phyloP scores from a whole-genome alignment of 1,284 basidiomycete genomes.

The Cryptococcus sp. region DNA sequence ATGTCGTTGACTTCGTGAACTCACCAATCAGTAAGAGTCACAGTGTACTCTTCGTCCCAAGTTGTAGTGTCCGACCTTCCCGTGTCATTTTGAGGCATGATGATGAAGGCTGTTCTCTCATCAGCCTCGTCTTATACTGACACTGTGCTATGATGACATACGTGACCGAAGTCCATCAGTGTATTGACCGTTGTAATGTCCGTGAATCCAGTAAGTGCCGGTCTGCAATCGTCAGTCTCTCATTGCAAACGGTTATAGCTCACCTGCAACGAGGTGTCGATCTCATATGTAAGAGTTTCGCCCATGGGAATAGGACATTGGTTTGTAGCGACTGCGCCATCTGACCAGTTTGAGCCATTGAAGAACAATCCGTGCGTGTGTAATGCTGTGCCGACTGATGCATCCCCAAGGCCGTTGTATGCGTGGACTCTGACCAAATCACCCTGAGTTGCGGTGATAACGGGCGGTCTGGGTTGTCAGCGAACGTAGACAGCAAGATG shows the following conservation, averaged over 20 bases:
- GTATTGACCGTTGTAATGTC: conserved; percentile 70
- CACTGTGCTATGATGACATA: conserved; percentile 14
- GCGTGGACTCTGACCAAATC: conserved; percentile 64
- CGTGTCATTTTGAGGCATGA: conserved; percentile 61
- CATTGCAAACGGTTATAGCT: too few relatives aligned
- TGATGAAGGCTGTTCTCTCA: conserved; percentile 60
- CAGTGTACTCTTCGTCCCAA: conserved; percentile 90
- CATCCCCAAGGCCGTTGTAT: conserved; percentile 65
- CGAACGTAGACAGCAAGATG: background rate
- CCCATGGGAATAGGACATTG: conserved; percentile 88
- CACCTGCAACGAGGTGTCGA: conserved; percentile 63
- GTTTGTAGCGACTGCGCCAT: conserved; percentile 78
- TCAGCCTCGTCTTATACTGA: background rate
- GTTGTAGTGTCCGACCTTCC: conserved; percentile 55
- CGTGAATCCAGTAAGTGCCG: conserved; percentile 90
- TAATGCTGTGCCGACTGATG: conserved; percentile 57
- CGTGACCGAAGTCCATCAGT: conserved; percentile 59
- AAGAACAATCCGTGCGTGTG: conserved; percentile 95
- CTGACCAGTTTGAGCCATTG: conserved; percentile 79
- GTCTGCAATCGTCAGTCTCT: conserved; percentile 45
- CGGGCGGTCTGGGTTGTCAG: conserved; percentile 64
- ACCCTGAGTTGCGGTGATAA: conserved; percentile 60
- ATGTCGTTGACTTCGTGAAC: conserved; percentile 36
- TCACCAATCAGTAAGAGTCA: conserved; percentile 80
- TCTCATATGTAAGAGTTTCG: conserved; percentile 70